These are phyloP conservation scores for Populus trichocarpa DNA, from an alignment of 441 rosid species.

Conservation along the genomic window DNA sequence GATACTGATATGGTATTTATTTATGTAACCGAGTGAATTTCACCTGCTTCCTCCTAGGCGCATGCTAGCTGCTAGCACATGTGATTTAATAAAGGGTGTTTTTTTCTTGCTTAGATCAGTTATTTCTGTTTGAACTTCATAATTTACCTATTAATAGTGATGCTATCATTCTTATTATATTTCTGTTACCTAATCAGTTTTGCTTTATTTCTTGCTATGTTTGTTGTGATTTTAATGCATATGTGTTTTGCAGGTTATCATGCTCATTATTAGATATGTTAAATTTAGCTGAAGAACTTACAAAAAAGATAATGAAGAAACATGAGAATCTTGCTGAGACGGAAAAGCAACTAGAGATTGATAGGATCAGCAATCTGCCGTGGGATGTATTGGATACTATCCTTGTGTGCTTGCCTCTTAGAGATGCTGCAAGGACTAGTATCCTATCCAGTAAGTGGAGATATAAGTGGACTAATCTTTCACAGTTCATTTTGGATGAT, in stretches of 20 bases:
- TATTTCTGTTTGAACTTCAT: neutral
- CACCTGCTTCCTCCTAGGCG: neutral
- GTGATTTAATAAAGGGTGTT: neutral
- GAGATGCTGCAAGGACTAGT: slow-evolving; percentile 32
- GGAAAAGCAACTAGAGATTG: slow-evolving; percentile 22
- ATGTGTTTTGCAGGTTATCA: slow-evolving; percentile 1
- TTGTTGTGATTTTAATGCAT: neutral
- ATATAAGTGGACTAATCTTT: slow-evolving; percentile 25
- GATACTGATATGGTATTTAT: neutral
- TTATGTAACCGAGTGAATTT: neutral
- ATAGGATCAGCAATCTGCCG: slow-evolving; percentile 30
- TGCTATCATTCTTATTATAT: neutral
- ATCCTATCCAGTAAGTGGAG: slow-evolving; percentile 31
- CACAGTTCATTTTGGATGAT: slow-evolving; percentile 23
- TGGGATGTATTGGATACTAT: slow-evolving; percentile 27
- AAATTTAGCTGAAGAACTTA: neutral
- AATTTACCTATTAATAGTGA: neutral
- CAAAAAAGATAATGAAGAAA: neutral
- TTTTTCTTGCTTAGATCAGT: neutral
- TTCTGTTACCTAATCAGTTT: neutral
- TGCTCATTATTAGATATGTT: neutral
- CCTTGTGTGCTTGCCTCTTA: slow-evolving; percentile 21
- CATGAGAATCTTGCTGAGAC: neutral
- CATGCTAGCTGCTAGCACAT: neutral
- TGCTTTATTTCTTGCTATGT: neutral